Percentiles rank a stretch among this genome's conserved stretches.
These are phyloP conservation scores for Acrocalymma vagum DNA, from an alignment of 2,329 filamentous ascomycete genomes.

Conservation along the genomic window DNA sequence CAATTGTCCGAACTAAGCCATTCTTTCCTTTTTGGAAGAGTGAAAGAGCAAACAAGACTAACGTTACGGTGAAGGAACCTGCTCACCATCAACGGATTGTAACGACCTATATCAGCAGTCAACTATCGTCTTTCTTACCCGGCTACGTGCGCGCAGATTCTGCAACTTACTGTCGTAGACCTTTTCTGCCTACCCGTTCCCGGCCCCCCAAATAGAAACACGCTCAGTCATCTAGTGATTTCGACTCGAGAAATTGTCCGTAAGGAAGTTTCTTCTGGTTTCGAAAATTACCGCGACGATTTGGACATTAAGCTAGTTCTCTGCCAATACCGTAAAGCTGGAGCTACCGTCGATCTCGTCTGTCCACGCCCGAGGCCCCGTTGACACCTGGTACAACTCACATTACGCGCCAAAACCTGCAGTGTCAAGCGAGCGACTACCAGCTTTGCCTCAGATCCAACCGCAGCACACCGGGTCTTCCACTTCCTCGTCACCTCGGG, in stretches of 20 bases:
- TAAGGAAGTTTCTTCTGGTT: no score
- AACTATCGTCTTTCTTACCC: constrained; percentile 33
- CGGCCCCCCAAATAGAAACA: constrained; percentile 16
- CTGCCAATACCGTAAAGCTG: constrained; percentile 81
- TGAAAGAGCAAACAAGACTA: constrained; percentile 45
- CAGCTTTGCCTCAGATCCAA: constrained; percentile 74
- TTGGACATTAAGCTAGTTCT: constrained; percentile 17
- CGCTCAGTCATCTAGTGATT: constrained; percentile 35
- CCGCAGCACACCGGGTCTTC: constrained; percentile 71
- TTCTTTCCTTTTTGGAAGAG: no score
- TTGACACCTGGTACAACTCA: constrained; percentile 76
- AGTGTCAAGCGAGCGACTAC: constrained; percentile 77
- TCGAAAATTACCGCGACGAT: constrained; percentile 20
- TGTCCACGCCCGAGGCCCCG: constrained; percentile 80
- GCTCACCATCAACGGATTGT: constrained; percentile 23
- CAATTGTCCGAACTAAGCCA: constrained; percentile 27
- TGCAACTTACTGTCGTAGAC: constrained; percentile 39
- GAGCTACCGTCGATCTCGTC: constrained; percentile 89
- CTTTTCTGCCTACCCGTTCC: constrained; percentile 23
- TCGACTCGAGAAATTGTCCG: constrained; percentile 29
- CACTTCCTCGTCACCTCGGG: constrained; percentile 77
- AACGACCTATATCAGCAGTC: constrained; percentile 34
- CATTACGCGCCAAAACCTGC: constrained; percentile 70
- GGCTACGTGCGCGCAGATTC: constrained; percentile 39
- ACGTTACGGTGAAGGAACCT: constrained; percentile 42